A percentile compares a stretch with the other conserved stretches of the same genome.
phyloP scores from a whole-genome alignment of 1,284 basidiomycete species.

The Ustilago nuda region DNA sequence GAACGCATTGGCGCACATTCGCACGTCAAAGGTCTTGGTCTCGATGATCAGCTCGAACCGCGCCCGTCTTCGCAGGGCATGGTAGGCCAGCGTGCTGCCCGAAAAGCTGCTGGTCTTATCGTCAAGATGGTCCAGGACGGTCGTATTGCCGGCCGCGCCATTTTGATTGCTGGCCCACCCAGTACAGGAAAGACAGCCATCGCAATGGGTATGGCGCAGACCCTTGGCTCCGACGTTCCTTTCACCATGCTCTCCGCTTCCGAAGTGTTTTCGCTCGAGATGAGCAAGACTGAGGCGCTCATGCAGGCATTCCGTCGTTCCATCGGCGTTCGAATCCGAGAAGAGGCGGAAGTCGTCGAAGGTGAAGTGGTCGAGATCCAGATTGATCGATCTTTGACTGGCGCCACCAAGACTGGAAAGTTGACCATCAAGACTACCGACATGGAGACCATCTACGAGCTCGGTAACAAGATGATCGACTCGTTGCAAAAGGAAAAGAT shows the following conservation, averaged over 20 bases:
- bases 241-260: slow-evolving; percentile 97
- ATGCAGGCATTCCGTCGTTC: slow-evolving; percentile 95
- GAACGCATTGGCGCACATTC: slow-evolving; percentile 68
- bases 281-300: slow-evolving; percentile 98
- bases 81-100: slow-evolving; percentile 93
- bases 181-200: slow-evolving; percentile 98
- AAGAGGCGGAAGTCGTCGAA: slow-evolving; percentile 96
- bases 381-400: slow-evolving; percentile 95
- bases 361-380: slow-evolving; percentile 99
- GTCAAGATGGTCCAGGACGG: slow-evolving; percentile 98
- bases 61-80: slow-evolving; percentile 88
- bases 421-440: slow-evolving; percentile 98
- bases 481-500: slow-evolving; percentile 96
- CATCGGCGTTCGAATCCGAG: slow-evolving; percentile 96
- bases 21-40: slow-evolving; percentile 75
- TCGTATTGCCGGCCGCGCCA: slow-evolving; percentile 91
- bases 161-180: slow-evolving; percentile 95
- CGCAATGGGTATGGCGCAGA: slow-evolving; percentile 95
- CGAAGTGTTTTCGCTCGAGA: slow-evolving; percentile 93
- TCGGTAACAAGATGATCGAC: slow-evolving; percentile 99
- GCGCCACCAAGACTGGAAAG: slow-evolving; percentile 97
- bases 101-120: slow-evolving; percentile 96
- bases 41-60: slow-evolving; percentile 90
- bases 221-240: slow-evolving; percentile 89
- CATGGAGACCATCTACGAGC: slow-evolving; percentile 99